Percentiles rank a stretch among this genome's conserved stretches.
These are phyloP conservation scores for Senecio squalidus DNA, from an alignment of 140 eudicot genomes.

Conservation along the genomic window DNA sequence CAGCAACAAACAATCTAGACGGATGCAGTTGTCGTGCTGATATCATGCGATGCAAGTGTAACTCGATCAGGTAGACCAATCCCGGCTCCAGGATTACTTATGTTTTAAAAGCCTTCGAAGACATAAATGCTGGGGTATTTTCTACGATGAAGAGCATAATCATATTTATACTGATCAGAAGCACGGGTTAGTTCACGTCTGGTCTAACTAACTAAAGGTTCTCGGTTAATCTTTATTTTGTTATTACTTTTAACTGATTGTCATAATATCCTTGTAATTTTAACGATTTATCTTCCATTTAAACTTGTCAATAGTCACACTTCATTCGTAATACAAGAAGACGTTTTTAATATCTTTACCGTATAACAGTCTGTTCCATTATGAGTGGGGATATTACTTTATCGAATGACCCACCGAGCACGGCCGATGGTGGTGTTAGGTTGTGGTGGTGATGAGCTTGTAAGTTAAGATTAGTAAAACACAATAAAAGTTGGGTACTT, in stretches of 20 bases:
- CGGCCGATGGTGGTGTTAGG: conserved; percentile 7
- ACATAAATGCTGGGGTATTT: conserved; percentile 81
- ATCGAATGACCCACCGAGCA: conserved; percentile 20
- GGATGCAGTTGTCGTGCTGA: conserved; percentile 43
- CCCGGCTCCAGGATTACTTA: conserved; percentile 36
- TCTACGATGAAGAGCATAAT: conserved; percentile 78
- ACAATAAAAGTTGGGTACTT: conserved; percentile 21
- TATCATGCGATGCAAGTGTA: conserved; percentile 33
- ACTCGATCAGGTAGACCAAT: conserved; percentile 47
- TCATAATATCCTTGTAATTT: not conserved
- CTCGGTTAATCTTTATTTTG: not conserved
- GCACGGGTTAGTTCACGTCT: conserved; percentile 83
- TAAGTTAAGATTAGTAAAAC: conserved; percentile 32
- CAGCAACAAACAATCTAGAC: conserved; percentile 41
- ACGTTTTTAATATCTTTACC: not conserved
- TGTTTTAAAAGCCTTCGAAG: conserved; percentile 68
- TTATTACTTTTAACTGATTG: not conserved
- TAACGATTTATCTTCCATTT: not conserved
- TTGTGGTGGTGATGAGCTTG: conserved; percentile 26
- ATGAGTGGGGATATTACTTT: not conserved
- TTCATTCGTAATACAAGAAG: not conserved
- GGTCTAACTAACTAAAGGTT: conserved; percentile 53
- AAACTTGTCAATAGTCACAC: not conserved
- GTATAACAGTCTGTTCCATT: conserved; percentile 9
- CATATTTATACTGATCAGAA: conserved; percentile 84